Evolutionary conservation across 169 alveolate genomes (phyloP).

Genomic region (Eimeria praecox): DNA sequence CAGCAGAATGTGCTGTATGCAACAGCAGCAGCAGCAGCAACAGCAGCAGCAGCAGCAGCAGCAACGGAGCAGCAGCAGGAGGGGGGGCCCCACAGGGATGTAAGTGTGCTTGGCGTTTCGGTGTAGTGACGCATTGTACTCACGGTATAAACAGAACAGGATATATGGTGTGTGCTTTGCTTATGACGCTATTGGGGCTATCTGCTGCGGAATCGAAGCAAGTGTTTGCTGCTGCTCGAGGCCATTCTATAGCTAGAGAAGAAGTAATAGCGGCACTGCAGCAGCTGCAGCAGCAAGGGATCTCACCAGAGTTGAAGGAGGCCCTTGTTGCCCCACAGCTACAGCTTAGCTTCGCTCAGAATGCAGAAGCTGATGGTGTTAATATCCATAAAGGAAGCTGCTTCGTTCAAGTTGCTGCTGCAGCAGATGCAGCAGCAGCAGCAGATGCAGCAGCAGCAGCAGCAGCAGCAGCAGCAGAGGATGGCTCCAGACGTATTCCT

Average conservation of each 20-base stretch:
- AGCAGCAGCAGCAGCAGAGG: conserved; percentile 16
- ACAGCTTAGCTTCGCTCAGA: neutral
- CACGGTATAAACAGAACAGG: conserved; percentile 79
- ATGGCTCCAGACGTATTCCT: neutral
- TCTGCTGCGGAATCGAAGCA: conserved; percentile 57
- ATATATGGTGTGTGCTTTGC: conserved; percentile 32
- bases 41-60: conserved; percentile 9
- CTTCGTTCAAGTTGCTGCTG: neutral
- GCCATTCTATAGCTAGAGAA: conserved; percentile 28
- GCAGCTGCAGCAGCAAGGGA: conserved; percentile 42
- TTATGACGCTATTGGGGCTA: conserved; percentile 44
- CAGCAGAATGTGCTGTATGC: conserved; percentile 59
- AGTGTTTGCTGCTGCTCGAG: conserved; percentile 23
- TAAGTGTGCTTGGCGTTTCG: conserved; percentile 35
- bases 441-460: neutral
- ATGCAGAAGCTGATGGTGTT: conserved; percentile 37
- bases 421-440: conserved; percentile 24
- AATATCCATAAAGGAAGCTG: conserved; percentile 49
- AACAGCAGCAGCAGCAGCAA: neutral
- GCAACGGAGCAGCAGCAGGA: neutral
- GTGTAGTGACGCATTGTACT: conserved; percentile 73
- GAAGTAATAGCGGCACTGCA: conserved; percentile 39
- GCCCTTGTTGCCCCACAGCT: conserved; percentile 47
- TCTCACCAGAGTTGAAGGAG: neutral
- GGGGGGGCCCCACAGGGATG: conserved; percentile 23